phyloP scores from a whole-genome alignment of 192 early-diverging fungal genomes.

The Paraglomus occultum region DNA sequence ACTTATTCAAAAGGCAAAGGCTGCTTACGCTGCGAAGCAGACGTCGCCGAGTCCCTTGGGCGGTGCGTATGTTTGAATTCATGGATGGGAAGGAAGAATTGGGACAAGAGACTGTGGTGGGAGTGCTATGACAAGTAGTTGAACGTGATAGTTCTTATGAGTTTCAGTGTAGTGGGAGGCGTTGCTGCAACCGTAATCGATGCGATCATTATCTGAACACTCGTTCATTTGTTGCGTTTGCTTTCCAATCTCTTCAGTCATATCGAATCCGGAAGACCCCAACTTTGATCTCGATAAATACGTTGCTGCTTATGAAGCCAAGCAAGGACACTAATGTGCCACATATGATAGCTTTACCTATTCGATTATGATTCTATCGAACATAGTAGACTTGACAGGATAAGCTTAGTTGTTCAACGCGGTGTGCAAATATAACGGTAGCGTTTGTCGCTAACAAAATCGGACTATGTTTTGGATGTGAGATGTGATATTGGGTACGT shows the following conservation, averaged over 20 bases:
- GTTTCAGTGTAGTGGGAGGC: not conserved
- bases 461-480: too few relatives aligned
- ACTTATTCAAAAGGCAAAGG: slow-evolving; percentile 25
- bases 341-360: too few relatives aligned
- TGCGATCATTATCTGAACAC: too few relatives aligned
- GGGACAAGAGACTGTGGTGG: not conserved
- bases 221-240: not conserved
- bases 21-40: slow-evolving; percentile 15
- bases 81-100: not conserved
- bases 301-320: too few relatives aligned
- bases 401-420: too few relatives aligned
- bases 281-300: slow-evolving; percentile 13
- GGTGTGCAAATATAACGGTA: too few relatives aligned
- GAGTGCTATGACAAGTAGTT: not conserved
- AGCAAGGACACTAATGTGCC: too few relatives aligned
- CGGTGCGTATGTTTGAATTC: slow-evolving; percentile 12
- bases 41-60: not conserved
- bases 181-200: too few relatives aligned
- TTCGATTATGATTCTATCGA: too few relatives aligned
- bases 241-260: slow-evolving; percentile 1
- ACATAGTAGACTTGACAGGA: too few relatives aligned
- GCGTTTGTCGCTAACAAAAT: too few relatives aligned
- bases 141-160: not conserved
- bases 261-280: slow-evolving; percentile 27
- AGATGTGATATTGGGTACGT: too few relatives aligned